Evolutionary conservation across 495 filamentous ascomycete species (phyloP), one percentile per base, ranked within the genome.

Genomic region (Penicillium mononematosum): DNA sequence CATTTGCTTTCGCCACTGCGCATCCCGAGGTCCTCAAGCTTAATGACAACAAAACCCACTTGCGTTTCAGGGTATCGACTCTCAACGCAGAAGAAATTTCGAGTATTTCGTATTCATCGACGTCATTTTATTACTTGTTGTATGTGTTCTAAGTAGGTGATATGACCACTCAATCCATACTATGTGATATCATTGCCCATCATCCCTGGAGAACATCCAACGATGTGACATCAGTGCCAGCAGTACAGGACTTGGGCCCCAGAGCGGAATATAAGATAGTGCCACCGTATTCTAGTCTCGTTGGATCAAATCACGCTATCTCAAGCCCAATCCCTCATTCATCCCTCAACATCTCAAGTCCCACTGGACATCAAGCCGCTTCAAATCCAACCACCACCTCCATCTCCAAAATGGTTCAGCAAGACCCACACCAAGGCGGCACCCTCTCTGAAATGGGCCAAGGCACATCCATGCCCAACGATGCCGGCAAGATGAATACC

Each of bases 381-480:
- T 10, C 29, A 19, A 47, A 14, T 11, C 22, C 10, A 32, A 31
- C 16, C 20, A 50, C 1, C 38, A 62, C 12, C 1, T 2, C 5
- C 17, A 42, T 11, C 17, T 47, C 48, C 38, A 67, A 29, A 60
- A 69, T 69, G 66, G 61, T 55, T 49, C 51, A 22, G 22, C 51
- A 60, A 64, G 52, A 70, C 53, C 50, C 73, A 31, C 70, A 73
- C 64, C 58, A 58, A 50, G 72, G 70, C 45, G 72, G 67, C 50
- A 64, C 56, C 45, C 67, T 73, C 59, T 70, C 66, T 41, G 75
- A 84, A 27, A 83, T 85, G 77, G 82, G 71, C 14, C 63, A 66
- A 1, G 83, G 82, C 56, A 85, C 81, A 14, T 67, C 54, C 2
- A 78, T 84, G 29, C 82, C 81, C 58, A 75, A 78, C 49, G 80